Conservation (phyloP, 495 filamentous ascomycete genomes). For the Diplogelasinospora grovesii region DNA sequence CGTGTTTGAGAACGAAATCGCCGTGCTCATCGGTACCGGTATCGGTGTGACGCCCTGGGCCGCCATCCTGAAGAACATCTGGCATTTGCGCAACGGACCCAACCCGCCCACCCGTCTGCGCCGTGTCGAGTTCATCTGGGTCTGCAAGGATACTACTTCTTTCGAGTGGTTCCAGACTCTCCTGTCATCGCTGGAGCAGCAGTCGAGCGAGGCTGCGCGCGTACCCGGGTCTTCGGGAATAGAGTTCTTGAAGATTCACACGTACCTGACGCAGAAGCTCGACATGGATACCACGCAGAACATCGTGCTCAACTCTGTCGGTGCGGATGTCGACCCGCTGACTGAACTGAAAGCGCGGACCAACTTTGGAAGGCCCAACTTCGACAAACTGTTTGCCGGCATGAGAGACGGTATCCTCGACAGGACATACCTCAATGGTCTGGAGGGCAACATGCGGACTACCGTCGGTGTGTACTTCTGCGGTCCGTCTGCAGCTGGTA, state of each 20-base stretch:
- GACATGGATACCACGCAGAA: constrained; percentile 90
- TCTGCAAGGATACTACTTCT: constrained; percentile 90
- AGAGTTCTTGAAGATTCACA: constrained; percentile 97
- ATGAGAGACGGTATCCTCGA: constrained; percentile 86
- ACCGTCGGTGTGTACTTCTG: constrained; percentile 98
- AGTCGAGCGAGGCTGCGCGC: constrained; percentile 61
- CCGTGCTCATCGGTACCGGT: constrained; percentile 91
- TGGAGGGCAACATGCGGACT: constrained; percentile 65
- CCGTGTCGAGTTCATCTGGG: constrained; percentile 98
- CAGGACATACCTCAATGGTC: constrained; percentile 73
- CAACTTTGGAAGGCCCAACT: constrained; percentile 95
- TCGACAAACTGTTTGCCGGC: constrained; percentile 67
- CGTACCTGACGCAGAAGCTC: constrained; percentile 89
- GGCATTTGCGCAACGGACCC: constrained; percentile 80
- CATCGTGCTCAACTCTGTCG: constrained; percentile 93
- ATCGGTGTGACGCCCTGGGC: constrained; percentile 99
- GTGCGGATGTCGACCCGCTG: constrained; percentile 77
- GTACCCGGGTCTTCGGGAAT: constrained; percentile 55
- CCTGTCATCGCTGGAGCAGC: constrained; percentile 82
- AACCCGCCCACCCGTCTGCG: constrained; percentile 82
- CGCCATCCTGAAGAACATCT: constrained; percentile 96
- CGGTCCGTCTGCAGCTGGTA: constrained; percentile 52
- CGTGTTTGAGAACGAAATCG: constrained; percentile 97
- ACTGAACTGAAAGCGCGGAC: constrained; percentile 85
- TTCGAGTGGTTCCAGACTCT: constrained; percentile 99